Conservation (phyloP, 768 basidiomycete species). For the Pleurotus citrinopileatus region DNA sequence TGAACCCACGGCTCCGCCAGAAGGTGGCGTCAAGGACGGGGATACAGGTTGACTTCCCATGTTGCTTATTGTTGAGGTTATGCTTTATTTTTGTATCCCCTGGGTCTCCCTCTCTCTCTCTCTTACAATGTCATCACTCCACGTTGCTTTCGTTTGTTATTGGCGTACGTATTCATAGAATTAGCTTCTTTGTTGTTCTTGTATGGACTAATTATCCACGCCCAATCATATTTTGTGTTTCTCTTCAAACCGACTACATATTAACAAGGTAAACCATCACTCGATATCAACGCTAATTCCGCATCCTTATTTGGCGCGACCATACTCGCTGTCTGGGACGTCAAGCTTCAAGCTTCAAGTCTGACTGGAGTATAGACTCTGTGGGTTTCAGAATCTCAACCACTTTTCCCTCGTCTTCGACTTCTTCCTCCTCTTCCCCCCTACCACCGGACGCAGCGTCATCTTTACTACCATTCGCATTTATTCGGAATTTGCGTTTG, state of each 20-base stretch:
- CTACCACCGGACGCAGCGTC: slow-evolving; percentile 11
- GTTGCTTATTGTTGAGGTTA: no score
- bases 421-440: slow-evolving; percentile 17
- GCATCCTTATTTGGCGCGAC: no score
- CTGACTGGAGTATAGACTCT: no score
- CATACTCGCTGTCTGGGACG: no score
- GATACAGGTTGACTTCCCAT: slow-evolving; percentile 56
- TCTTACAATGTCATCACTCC: slow-evolving; percentile 10
- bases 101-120: no score
- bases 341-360: no score
- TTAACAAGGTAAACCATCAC: neutral
- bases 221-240: neutral
- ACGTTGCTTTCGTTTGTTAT: slow-evolving; percentile 8
- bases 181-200: slow-evolving; percentile 2
- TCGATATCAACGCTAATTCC: no score
- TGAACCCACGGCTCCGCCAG: slow-evolving; percentile 47
- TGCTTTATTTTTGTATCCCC: no score
- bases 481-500: slow-evolving; percentile 76
- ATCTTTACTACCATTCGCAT: slow-evolving; percentile 12
- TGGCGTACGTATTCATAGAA: slow-evolving; percentile 7
- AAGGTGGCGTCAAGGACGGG: slow-evolving; percentile 67
- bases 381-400: no score
- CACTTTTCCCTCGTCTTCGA: slow-evolving; percentile 7
- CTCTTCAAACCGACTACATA: neutral
- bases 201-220: slow-evolving; percentile 8